Conservation (phyloP, 2,329 filamentous ascomycete species). For the Apiospora kogelbergensis region DNA sequence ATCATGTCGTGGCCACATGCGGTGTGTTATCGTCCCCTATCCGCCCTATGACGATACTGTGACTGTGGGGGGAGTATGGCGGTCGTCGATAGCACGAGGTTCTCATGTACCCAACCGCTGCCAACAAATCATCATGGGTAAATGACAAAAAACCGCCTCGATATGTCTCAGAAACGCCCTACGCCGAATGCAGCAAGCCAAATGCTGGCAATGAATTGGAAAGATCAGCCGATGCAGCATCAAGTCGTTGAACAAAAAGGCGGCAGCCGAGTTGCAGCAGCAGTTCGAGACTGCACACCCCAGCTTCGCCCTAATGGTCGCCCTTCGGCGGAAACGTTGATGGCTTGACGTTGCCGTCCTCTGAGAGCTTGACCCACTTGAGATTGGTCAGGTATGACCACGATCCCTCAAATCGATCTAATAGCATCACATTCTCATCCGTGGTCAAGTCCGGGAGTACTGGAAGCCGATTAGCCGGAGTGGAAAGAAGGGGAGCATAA, state of each 20-base stretch:
- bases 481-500: not conserved
- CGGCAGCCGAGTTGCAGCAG: not conserved
- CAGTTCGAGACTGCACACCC: not conserved
- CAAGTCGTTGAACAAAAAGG: not conserved
- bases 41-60: not conserved
- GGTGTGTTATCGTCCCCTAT: not conserved
- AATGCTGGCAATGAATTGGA: conserved; percentile 23
- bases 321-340: conserved; percentile 77
- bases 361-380: conserved; percentile 73
- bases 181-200: conserved; percentile 25
- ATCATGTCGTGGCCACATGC: not conserved
- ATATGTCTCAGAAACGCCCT: conserved; percentile 25
- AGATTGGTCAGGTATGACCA: conserved; percentile 79
- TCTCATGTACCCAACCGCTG: conserved; percentile 26
- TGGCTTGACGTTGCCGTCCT: conserved; percentile 62
- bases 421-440: conserved; percentile 60
- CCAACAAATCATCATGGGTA: conserved; percentile 19
- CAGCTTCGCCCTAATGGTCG: conserved; percentile 22
- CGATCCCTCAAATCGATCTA: conserved; percentile 77
- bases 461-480: conserved; percentile 30
- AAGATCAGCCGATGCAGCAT: conserved; percentile 26
- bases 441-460: conserved; percentile 75
- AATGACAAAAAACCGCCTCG: conserved; percentile 12
- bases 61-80: conserved; percentile 8
- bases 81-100: conserved; percentile 22